Evolutionary conservation across 2,329 filamentous ascomycete genomes (phyloP).

Genomic region (Fusarium tuaranense): DNA sequence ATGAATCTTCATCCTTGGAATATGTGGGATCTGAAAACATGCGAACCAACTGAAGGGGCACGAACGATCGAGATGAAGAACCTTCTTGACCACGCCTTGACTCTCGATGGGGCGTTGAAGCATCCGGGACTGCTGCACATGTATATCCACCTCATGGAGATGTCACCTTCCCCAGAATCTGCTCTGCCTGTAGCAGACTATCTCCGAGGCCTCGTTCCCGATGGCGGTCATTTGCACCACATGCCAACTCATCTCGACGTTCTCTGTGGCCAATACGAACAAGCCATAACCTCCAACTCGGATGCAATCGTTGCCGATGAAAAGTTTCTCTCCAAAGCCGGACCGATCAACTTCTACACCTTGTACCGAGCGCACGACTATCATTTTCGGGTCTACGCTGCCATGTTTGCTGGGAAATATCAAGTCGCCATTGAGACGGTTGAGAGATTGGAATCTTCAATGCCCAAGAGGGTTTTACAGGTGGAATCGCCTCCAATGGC

Average conservation of each 20-base stretch:
- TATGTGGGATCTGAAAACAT: constrained; percentile 55
- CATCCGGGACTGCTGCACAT: constrained; percentile 81
- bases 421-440: constrained; percentile 72
- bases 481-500: constrained; percentile 79
- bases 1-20: constrained; percentile 63
- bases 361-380: constrained; percentile 81
- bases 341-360: constrained; percentile 79
- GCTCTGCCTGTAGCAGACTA: constrained; percentile 71
- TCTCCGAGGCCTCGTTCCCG: constrained; percentile 74
- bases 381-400: constrained; percentile 81
- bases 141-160: constrained; percentile 84
- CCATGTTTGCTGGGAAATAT: constrained; percentile 80
- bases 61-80: constrained; percentile 46
- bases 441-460: constrained; percentile 66
- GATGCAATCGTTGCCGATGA: constrained; percentile 76
- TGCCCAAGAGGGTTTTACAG: constrained; percentile 73
- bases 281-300: constrained; percentile 74
- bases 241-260: constrained; percentile 82
- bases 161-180: constrained; percentile 74
- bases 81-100: constrained; percentile 60
- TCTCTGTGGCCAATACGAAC: constrained; percentile 76
- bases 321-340: constrained; percentile 69
- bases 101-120: constrained; percentile 54
- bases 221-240: constrained; percentile 77
- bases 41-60: constrained; percentile 42